Evolutionary conservation across 306 rosid genomes (phyloP), one percentile per base, ranked within the genome.

Genomic region (Adenanthera pavonina): DNA sequence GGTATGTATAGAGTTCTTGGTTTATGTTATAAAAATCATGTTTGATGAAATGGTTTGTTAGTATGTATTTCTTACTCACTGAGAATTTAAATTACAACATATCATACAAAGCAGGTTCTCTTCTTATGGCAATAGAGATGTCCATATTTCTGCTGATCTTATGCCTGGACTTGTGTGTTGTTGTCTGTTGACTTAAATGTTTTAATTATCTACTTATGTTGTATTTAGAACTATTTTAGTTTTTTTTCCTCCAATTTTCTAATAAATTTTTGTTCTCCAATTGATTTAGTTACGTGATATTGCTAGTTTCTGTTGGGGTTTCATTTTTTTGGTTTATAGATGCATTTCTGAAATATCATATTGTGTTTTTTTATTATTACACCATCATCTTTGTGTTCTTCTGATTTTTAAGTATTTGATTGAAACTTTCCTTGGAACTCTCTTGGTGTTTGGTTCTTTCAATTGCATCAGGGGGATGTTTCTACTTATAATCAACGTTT

Each of bases 1-100:
- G 99, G 97, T 91, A 52, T 46, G 36, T 59, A 9, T 8, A 1
- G 3, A 48, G 9, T 14, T 78, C 46, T 59, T 61, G 17, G 6
- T 52, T 51, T 84, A 4, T 46, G 36, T 53, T 68, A 19, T 33
- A n/a, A 59, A 51, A 11, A 4, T 78, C 49, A 14, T 57, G 54
- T 72, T 34, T 53, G 69, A 59, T 53, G 47, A 43, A 85, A 46
- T 73, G 4, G 34, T 72, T 36, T 64, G 74, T 81, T 78, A 40
- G 6, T 17, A 49, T 49, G 14, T 13, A 49, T 49, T 10, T 6
- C 14, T 49, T 14, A 49, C 4, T 49, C 17, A 1, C 54, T 17
- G 3, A 12, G 54, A 49, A 49, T 49, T 49, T 13, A 49, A 49
- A 49, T 49, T 13, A 49, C 54, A 13, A 49, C 17, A 13, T 49